phyloP scores from a whole-genome alignment of 2,329 filamentous ascomycete genomes.

The Dryadomyces quercivorus region DNA sequence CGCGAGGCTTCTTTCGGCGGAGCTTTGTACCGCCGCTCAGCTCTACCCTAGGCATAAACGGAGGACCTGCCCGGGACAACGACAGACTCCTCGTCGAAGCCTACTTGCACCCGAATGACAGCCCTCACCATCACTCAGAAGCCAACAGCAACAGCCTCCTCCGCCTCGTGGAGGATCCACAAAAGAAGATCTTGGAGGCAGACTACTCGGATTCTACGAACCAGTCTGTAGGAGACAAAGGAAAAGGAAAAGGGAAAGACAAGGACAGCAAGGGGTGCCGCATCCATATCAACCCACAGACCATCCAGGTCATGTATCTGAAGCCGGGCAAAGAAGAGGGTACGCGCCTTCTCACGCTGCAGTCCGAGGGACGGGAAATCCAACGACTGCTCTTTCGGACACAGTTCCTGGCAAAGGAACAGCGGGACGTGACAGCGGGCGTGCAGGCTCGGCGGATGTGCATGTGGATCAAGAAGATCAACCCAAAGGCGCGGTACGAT shows the following conservation, averaged over 20 bases:
- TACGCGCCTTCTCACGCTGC: neutral
- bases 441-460: neutral
- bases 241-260: too few relatives aligned
- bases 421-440: neutral
- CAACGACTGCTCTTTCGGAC: neutral
- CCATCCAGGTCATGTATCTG: neutral
- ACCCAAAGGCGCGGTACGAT: neutral
- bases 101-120: neutral
- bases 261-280: neutral
- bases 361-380: neutral
- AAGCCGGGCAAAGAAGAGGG: neutral
- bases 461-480: neutral
- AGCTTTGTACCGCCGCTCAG: neutral
- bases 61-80: neutral
- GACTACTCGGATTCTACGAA: too few relatives aligned
- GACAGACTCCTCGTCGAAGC: neutral
- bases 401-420: neutral
- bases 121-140: neutral
- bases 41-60: neutral
- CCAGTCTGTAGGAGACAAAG: too few relatives aligned
- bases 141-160: neutral
- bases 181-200: neutral
- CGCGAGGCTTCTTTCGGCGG: neutral
- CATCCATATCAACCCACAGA: neutral
- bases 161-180: neutral